These are phyloP conservation scores for Ceratocystis huliohia DNA, from an alignment of 2,329 filamentous ascomycete genomes.

Conservation along the genomic window DNA sequence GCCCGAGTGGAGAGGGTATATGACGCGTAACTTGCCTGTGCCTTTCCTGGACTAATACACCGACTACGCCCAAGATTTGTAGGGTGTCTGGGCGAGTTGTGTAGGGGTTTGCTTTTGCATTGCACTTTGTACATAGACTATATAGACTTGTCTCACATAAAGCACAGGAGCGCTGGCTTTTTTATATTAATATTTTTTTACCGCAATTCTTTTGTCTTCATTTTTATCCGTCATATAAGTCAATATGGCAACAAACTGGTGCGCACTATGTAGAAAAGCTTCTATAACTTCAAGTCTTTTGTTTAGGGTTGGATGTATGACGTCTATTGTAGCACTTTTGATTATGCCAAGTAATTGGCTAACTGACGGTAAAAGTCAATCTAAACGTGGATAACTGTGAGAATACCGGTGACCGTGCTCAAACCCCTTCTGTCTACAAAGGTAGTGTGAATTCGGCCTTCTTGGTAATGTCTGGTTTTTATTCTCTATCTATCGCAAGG, in stretches of 20 bases:
- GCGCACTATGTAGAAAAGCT: background rate
- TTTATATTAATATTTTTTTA: background rate
- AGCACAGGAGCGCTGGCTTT: background rate
- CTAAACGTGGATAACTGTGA: no score
- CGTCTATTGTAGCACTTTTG: no score
- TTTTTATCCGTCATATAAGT: no score
- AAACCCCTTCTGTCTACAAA: no score
- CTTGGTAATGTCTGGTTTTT: no score
- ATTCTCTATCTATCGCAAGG: no score
- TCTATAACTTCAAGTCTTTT: background rate
- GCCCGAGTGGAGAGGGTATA: conserved; percentile 42
- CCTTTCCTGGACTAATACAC: conserved; percentile 24
- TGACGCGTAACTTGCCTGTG: conserved; percentile 34
- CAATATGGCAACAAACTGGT: no score
- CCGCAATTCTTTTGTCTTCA: no score
- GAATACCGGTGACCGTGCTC: no score
- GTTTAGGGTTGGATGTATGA: background rate
- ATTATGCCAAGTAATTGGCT: no score
- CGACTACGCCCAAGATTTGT: background rate
- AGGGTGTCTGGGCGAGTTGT: conserved; percentile 4
- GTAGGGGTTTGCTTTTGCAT: conserved; percentile 9
- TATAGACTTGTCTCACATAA: background rate
- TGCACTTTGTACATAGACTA: background rate
- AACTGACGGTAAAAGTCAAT: no score
- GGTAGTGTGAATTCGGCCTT: no score